These are phyloP conservation scores for Amylocarpus encephaloides DNA, from an alignment of 2,329 filamentous ascomycete genomes.

Conservation along the genomic window DNA sequence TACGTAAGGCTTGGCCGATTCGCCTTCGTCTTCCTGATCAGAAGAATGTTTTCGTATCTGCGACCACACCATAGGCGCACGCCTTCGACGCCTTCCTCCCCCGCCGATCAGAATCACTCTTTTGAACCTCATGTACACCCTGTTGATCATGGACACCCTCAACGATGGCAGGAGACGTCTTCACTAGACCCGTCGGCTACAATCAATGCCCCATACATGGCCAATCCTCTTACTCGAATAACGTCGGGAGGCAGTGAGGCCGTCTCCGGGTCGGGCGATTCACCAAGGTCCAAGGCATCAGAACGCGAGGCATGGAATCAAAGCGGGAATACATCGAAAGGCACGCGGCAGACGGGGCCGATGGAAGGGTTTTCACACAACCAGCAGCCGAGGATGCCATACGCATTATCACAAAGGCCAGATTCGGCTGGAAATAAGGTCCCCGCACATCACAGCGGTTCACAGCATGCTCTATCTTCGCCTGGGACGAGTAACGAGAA, in stretches of 20 bases:
- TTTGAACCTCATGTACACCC: conserved; percentile 24
- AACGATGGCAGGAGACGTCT: conserved; percentile 21
- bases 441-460: conserved; percentile 12
- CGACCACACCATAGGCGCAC: conserved; percentile 30
- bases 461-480: conserved; percentile 15
- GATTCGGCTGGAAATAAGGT: conserved; percentile 23
- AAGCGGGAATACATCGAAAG: conserved; percentile 11
- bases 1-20: background rate
- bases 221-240: conserved; percentile 37
- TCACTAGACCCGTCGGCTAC: conserved; percentile 15
- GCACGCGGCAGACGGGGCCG: conserved; percentile 4
- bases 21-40: background rate
- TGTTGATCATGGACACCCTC: conserved; percentile 26
- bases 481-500: conserved; percentile 13
- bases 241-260: conserved; percentile 24
- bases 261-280: conserved; percentile 1
- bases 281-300: conserved; percentile 6
- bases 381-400: conserved; percentile 22
- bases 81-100: conserved; percentile 30
- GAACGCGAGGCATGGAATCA: conserved; percentile 17
- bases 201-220: conserved; percentile 38
- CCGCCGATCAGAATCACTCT: conserved; percentile 25
- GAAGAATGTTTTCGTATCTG: conserved; percentile 32
- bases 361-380: conserved; percentile 17
- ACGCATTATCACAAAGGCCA: conserved; percentile 16